phyloP scores from a whole-genome alignment of 176 grass and related monocot genomes.

The Sorghum bicolor region DNA sequence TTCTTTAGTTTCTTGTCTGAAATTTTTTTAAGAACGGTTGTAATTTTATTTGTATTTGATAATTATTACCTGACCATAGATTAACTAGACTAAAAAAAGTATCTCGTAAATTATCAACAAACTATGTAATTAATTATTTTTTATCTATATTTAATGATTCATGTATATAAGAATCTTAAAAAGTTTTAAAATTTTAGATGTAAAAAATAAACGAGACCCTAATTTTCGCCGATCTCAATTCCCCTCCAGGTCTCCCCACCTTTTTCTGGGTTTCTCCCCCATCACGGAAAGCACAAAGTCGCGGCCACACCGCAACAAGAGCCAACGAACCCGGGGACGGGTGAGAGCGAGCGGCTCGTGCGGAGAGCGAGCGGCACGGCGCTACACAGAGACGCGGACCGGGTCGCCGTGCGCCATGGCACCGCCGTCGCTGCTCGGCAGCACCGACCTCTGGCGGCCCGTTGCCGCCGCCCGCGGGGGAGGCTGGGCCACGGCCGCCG shows the following conservation, averaged over 20 bases:
- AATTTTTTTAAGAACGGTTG: too few species aligned
- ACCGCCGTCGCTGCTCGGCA: constrained; percentile 11
- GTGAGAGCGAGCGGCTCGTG: not conserved
- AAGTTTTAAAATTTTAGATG: too few species aligned
- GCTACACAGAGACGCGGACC: not conserved
- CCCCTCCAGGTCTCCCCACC: not conserved
- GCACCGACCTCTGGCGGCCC: constrained; percentile 44
- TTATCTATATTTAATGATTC: too few species aligned
- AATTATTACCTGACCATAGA: too few species aligned
- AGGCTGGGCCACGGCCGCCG: constrained; percentile 59
- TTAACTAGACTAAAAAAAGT: too few species aligned
- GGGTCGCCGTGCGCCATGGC: constrained; percentile 15
- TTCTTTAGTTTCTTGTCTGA: too few species aligned
- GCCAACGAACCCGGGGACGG: not conserved
- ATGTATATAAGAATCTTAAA: too few species aligned
- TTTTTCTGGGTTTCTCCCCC: not conserved
- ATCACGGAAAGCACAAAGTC: constrained; percentile 22
- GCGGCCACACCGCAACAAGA: not conserved
- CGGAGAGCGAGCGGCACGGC: not conserved
- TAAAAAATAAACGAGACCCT: too few species aligned
- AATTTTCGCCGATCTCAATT: not conserved
- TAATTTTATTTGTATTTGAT: too few species aligned
- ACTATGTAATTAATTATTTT: too few species aligned
- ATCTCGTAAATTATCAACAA: too few species aligned
- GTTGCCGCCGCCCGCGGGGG: constrained; percentile 25